Base-by-base conservation (phyloP, 305 asterid genomes). In the Rubia balearica region DNA sequence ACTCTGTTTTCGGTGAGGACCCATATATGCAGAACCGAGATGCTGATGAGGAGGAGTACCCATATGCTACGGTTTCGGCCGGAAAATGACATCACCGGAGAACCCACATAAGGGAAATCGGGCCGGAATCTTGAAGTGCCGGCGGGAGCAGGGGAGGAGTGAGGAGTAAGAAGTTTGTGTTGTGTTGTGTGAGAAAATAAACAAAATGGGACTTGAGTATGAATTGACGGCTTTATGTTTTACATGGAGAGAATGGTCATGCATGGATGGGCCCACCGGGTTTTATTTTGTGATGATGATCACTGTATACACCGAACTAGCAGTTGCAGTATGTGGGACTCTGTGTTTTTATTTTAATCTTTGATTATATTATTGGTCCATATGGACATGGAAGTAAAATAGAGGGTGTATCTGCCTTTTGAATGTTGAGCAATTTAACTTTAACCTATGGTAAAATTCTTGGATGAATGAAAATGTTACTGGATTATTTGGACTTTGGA, bases 71-170 rank as follows among this genome's bases (percentile, higher is more conserved):
- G 79, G 76, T 87, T 69, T 73, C 68, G 78, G 78, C 84, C 80
- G 86, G 82, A 36, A 78, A 75, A 77, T 76, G 91, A 83, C 96
- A 87, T 87, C 80, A 83, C 81, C 85, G 83, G 76, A 75, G 70
- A 75, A 67, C 80, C 80, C 75, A 75, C 76, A 81, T 79, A 81
- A 71, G 74, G 65, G 3, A 19, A 17, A 8, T 21, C 55, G 65
- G 10, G 19, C 42, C 75, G 56, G 48, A 56, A 24, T 56, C 65
- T 60, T 70, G 36, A 21, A 4, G 19, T 19, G 19, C 73, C 73
- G 40, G 57, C 66, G 49, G 11, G 36, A 51, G 67, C 72, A 63
- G 77, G 73, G 73, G 67, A 13, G 66, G 62, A 24, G 36, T 8
- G 5, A 56, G 61, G 61, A 56, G 61, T 19, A 53, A 46, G 51